These are phyloP conservation scores for Penicillium canescens DNA, from an alignment of 495 filamentous ascomycete species.

Conservation along the genomic window DNA sequence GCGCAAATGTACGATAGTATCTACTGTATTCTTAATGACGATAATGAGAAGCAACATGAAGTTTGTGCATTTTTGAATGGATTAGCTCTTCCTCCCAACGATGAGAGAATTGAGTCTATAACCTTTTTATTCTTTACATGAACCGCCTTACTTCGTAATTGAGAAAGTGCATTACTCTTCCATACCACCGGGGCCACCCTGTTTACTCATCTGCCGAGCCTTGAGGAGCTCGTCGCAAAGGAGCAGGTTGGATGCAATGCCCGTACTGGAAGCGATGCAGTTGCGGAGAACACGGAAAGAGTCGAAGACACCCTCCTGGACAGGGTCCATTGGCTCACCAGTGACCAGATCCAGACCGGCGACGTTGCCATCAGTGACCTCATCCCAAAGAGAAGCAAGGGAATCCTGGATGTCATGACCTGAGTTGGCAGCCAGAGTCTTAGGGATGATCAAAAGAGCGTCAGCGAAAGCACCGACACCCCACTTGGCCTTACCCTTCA, in stretches of 20 bases:
- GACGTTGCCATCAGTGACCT: conserved; percentile 76
- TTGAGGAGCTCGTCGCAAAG: conserved; percentile 97
- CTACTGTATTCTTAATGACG: conserved; percentile 14
- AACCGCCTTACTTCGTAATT: conserved; percentile 21
- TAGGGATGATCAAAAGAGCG: conserved; percentile 90
- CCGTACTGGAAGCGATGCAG: conserved; percentile 87
- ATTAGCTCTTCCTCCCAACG: conserved; percentile 19
- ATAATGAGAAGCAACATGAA: conserved; percentile 12
- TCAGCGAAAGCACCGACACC: conserved; percentile 94
- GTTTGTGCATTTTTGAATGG: conserved; percentile 32
- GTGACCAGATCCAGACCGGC: conserved; percentile 84
- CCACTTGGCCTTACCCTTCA: conserved; percentile 96
- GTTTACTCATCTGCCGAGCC: conserved; percentile 84
- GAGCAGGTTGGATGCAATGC: conserved; percentile 93
- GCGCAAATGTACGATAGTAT: conserved; percentile 7
- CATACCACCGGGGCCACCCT: conserved; percentile 44
- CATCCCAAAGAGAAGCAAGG: conserved; percentile 86
- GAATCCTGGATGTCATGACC: conserved; percentile 93
- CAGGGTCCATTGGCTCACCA: conserved; percentile 94
- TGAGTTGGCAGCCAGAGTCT: conserved; percentile 93
- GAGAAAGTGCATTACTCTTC: conserved; percentile 41
- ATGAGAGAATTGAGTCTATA: conserved; percentile 13
- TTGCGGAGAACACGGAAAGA: conserved; percentile 94
- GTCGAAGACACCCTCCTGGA: conserved; percentile 89
- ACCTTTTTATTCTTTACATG: conserved; percentile 32